phyloP scores from a whole-genome alignment of 345 rosid species.

The Turnera subulata region DNA sequence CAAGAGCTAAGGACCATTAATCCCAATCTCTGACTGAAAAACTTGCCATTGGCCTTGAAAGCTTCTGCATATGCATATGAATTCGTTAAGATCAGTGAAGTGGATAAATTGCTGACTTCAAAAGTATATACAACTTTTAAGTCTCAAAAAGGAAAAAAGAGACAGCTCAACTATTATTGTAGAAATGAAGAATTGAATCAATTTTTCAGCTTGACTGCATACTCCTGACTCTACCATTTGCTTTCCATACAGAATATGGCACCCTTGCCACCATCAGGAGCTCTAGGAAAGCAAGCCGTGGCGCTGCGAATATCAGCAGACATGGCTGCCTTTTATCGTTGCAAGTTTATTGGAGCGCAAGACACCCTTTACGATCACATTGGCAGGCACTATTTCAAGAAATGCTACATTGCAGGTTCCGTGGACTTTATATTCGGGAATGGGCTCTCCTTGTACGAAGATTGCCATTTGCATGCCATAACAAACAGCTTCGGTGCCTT shows the following conservation, averaged over 20 bases:
- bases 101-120: no score
- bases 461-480: constrained; percentile 42
- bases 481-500: constrained; percentile 34
- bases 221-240: background rate
- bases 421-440: constrained; percentile 46
- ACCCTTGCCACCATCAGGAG: constrained; percentile 37
- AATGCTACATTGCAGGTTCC: constrained; percentile 44
- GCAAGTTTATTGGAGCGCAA: constrained; percentile 41
- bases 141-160: no score
- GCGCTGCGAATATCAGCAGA: constrained; percentile 44
- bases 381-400: constrained; percentile 38
- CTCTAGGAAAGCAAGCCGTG: constrained; percentile 40
- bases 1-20: no score
- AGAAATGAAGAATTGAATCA: background rate
- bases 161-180: no score
- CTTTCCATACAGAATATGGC: constrained; percentile 32
- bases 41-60: no score
- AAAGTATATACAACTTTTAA: no score
- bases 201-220: background rate
- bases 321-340: constrained; percentile 32
- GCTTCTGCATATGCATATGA: no score
- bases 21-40: no score
- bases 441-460: constrained; percentile 33
- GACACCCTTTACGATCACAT: constrained; percentile 45
- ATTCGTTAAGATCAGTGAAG: no score